phyloP scores from a whole-genome alignment of 106 monocot genomes.

The Acanthochlamys bracteata region DNA sequence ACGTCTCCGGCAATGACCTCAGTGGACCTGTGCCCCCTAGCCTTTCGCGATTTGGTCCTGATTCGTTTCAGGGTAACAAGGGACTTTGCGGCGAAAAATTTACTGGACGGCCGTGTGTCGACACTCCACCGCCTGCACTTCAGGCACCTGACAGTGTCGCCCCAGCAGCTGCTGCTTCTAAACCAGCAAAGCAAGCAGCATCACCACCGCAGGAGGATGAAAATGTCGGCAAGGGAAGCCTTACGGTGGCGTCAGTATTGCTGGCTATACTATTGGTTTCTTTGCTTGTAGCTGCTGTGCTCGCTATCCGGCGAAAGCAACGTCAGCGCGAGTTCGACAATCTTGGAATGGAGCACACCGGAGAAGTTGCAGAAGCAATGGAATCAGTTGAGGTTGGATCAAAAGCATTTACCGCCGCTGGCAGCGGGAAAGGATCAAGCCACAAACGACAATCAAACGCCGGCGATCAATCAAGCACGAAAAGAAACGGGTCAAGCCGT shows the following conservation, averaged over 20 bases:
- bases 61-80: constrained; percentile 29
- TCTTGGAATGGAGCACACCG: constrained; percentile 3
- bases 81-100: constrained; percentile 27
- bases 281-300: not conserved
- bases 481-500: too few relatives aligned
- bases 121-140: not conserved
- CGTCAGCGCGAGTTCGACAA: constrained; percentile 9
- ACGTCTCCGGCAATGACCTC: constrained; percentile 50
- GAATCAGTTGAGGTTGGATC: not conserved
- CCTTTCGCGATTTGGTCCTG: constrained; percentile 14
- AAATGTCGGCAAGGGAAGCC: constrained; percentile 5
- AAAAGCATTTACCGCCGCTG: not conserved
- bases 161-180: too few relatives aligned
- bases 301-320: constrained; percentile 3
- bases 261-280: not conserved
- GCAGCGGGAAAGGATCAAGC: not conserved
- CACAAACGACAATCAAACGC: constrained; percentile 4
- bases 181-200: too few relatives aligned
- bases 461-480: not conserved
- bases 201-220: not conserved
- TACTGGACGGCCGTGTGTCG: not conserved
- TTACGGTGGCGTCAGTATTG: constrained; percentile 3
- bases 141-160: too few relatives aligned
- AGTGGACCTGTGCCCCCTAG: constrained; percentile 22
- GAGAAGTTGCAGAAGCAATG: not conserved